Evolutionary conservation across 23 red algal species (phyloP).

Genomic region (Gracilaria vermiculophylla): DNA sequence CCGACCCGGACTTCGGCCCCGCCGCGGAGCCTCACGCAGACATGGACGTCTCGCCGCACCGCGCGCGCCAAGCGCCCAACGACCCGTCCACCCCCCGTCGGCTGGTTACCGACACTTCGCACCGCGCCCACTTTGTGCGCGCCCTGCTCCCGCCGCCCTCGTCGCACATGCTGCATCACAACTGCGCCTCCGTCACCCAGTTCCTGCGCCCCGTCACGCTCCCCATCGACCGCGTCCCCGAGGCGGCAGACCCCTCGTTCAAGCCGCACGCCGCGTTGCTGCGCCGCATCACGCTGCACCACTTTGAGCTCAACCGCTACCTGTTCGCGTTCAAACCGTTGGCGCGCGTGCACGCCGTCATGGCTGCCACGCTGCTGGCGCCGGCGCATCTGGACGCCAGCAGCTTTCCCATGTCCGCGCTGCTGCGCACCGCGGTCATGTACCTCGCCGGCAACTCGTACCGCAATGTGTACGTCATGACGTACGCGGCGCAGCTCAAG

Average conservation of each 20-base stretch:
- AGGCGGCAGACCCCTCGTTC: conserved; percentile 32
- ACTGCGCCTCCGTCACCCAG: conserved; percentile 50
- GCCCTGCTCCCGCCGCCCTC: conserved; percentile 2
- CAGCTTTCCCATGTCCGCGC: conserved; percentile 38
- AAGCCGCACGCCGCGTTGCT: conserved; percentile 27
- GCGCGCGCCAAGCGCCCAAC: background rate
- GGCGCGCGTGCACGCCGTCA: conserved; percentile 40
- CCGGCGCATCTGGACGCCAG: conserved; percentile 8
- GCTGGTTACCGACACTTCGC: conserved; percentile 24
- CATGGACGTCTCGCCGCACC: background rate
- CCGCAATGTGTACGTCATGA: conserved; percentile 64
- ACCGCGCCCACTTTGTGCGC: conserved; percentile 6
- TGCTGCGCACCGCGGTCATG: conserved; percentile 52
- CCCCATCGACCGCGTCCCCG: conserved; percentile 43
- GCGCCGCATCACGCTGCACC: conserved; percentile 15
- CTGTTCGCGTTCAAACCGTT: conserved; percentile 60
- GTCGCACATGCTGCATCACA: conserved; percentile 8
- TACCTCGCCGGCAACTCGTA: conserved; percentile 59
- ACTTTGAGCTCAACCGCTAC: conserved; percentile 58
- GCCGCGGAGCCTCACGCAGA: too few relatives aligned
- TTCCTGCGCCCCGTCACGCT: conserved; percentile 35
- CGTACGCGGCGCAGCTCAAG: conserved; percentile 49
- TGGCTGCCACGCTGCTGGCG: conserved; percentile 16
- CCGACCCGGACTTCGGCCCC: background rate
- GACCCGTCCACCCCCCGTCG: conserved; percentile 15